These are phyloP conservation scores for Lecanicillium sp. DNA, from an alignment of 2,329 filamentous ascomycete genomes.

Conservation along the genomic window DNA sequence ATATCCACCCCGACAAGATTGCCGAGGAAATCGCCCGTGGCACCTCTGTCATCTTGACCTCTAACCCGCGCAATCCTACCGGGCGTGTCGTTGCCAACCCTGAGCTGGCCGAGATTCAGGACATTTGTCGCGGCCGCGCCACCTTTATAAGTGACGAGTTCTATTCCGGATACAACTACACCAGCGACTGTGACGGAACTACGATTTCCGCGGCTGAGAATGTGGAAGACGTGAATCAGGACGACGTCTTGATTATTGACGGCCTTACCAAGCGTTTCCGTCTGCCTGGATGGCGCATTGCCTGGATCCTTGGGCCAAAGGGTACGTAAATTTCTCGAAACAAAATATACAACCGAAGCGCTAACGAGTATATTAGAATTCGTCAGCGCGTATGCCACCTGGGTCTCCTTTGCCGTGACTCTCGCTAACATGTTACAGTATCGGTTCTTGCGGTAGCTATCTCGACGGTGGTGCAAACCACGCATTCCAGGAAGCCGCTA, in stretches of 20 bases:
- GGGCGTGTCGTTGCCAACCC: conserved; percentile 79
- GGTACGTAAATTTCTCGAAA: too few species aligned
- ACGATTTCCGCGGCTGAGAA: conserved; percentile 88
- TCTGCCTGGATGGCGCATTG: conserved; percentile 90
- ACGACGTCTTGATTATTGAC: conserved; percentile 90
- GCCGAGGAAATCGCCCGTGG: conserved; percentile 83
- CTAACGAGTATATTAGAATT: conserved; percentile 60
- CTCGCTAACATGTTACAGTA: conserved; percentile 31
- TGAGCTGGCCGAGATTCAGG: conserved; percentile 82
- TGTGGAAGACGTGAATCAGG: conserved; percentile 78
- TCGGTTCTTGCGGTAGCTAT: conserved; percentile 87
- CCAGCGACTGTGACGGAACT: conserved; percentile 77
- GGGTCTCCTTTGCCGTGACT: neutral
- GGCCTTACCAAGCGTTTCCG: conserved; percentile 95
- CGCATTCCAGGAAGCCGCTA: conserved; percentile 88
- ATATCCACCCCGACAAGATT: conserved; percentile 89
- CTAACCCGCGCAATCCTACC: conserved; percentile 91
- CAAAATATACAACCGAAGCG: neutral
- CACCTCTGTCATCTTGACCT: conserved; percentile 82
- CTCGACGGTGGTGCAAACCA: conserved; percentile 92
- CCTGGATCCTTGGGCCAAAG: conserved; percentile 93
- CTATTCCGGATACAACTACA: conserved; percentile 96
- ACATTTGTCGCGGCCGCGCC: conserved; percentile 81
- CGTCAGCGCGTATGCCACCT: conserved; percentile 60
- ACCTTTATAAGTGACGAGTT: conserved; percentile 96